Evolutionary conservation across 441 rosid genomes (phyloP).

Genomic region (Populus hybrid): DNA sequence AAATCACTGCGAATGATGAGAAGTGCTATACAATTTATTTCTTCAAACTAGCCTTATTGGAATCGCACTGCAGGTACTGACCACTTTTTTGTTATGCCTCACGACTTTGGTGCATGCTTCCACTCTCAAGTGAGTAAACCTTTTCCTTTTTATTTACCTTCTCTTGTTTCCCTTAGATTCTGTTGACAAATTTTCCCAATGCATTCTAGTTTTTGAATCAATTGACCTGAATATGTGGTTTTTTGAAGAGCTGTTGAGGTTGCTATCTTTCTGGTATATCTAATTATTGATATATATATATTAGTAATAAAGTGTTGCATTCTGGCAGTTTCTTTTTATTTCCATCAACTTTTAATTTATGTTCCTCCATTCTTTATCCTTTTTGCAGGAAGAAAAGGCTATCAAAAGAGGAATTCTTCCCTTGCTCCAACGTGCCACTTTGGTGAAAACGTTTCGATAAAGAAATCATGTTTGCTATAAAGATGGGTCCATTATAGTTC

Average conservation of each 20-base stretch:
- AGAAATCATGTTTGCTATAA: conserved; percentile 87
- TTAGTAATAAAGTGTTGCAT: neutral
- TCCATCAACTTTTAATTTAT: neutral
- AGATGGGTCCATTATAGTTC: conserved; percentile 80
- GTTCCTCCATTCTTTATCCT: conserved; percentile 14
- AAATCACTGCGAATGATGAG: conserved; percentile 94
- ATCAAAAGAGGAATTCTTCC: conserved; percentile 82
- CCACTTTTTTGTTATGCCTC: conserved; percentile 92
- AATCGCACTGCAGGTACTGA: conserved; percentile 76
- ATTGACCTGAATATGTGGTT: conserved; percentile 12
- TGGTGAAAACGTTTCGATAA: conserved; percentile 94
- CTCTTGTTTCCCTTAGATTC: neutral
- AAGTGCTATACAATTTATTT: conserved; percentile 77
- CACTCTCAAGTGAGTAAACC: conserved; percentile 59
- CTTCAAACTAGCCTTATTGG: conserved; percentile 82
- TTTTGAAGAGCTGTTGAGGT: neutral
- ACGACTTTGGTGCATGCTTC: conserved; percentile 93
- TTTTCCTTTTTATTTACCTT: neutral
- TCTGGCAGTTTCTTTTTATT: conserved; percentile 6
- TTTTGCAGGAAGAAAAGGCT: conserved; percentile 87
- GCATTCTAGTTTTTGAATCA: neutral
- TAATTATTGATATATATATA: conserved; percentile 2
- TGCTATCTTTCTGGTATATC: conserved; percentile 1
- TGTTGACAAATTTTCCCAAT: neutral
- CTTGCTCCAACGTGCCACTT: conserved; percentile 70